A percentile compares a stretch with the other conserved stretches of the same genome.
These are phyloP conservation scores for Mycotypha africana DNA, from an alignment of 371 early-diverging fungal species.

Conservation along the genomic window DNA sequence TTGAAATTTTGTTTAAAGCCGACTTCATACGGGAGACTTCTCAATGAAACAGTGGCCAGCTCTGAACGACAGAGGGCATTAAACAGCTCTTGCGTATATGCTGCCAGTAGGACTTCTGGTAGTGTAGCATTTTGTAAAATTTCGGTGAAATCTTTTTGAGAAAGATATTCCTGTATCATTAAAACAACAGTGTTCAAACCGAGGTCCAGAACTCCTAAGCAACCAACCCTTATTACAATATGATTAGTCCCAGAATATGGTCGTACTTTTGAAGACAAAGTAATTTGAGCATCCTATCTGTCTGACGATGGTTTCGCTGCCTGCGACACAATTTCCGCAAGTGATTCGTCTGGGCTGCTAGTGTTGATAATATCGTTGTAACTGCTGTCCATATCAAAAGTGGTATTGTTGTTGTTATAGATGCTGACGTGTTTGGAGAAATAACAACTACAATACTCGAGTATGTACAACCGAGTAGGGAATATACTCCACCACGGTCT, in stretches of 20 bases:
- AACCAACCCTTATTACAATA: not conserved
- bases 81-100: not conserved
- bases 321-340: too few species aligned
- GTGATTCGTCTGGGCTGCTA: too few species aligned
- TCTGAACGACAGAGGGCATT: not conserved
- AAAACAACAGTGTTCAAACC: not conserved
- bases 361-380: too few species aligned
- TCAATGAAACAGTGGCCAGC: not conserved
- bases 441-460: too few species aligned
- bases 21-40: not conserved
- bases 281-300: too few species aligned
- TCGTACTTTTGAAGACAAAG: not conserved
- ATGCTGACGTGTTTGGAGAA: too few species aligned
- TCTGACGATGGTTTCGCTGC: not conserved
- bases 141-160: not conserved
- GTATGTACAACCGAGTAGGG: too few species aligned
- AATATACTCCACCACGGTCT: too few species aligned
- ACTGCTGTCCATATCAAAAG: too few species aligned
- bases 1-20: not conserved
- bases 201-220: constrained; percentile 1
- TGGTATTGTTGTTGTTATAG: too few species aligned
- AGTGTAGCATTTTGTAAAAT: not conserved
- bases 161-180: not conserved
- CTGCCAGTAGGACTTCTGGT: not conserved
- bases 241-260: not conserved